These are phyloP conservation scores for Tolypocladium tropicale DNA, from an alignment of 2,329 filamentous ascomycete genomes.

Conservation along the genomic window DNA sequence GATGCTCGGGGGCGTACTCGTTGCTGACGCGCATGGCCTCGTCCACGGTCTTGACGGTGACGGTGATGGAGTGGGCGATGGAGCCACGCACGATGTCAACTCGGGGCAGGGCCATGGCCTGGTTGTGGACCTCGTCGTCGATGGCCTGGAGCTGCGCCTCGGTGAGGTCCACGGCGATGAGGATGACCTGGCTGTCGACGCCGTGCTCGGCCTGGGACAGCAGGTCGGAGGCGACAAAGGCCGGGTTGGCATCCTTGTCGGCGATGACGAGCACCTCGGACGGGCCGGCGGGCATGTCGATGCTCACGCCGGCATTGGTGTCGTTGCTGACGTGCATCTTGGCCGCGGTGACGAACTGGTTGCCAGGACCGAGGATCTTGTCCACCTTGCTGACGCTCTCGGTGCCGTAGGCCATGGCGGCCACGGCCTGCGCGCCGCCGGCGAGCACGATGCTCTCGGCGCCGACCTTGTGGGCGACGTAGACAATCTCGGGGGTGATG, in stretches of 20 bases:
- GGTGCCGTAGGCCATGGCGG: constrained; percentile 94
- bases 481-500: constrained; percentile 93
- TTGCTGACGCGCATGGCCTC: constrained; percentile 81
- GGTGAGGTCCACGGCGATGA: constrained; percentile 72
- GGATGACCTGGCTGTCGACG: constrained; percentile 87
- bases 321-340: constrained; percentile 99
- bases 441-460: constrained; percentile 93
- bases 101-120: constrained; percentile 77
- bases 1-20: constrained; percentile 88
- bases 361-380: constrained; percentile 95
- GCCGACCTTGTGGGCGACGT: constrained; percentile 92
- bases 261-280: constrained; percentile 96
- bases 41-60: constrained; percentile 59
- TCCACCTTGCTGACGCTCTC: constrained; percentile 93
- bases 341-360: constrained; percentile 95
- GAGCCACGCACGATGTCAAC: constrained; percentile 88
- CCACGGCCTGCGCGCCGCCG: constrained; percentile 89
- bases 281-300: constrained; percentile 96
- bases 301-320: constrained; percentile 87
- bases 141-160: constrained; percentile 70
- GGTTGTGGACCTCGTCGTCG: constrained; percentile 80
- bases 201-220: constrained; percentile 95
- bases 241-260: constrained; percentile 77
- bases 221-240: constrained; percentile 90
- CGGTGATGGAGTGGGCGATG: constrained; percentile 84